Base-by-base conservation (phyloP, 139 green algal species). In the Edaphochlamys debaryana region DNA sequence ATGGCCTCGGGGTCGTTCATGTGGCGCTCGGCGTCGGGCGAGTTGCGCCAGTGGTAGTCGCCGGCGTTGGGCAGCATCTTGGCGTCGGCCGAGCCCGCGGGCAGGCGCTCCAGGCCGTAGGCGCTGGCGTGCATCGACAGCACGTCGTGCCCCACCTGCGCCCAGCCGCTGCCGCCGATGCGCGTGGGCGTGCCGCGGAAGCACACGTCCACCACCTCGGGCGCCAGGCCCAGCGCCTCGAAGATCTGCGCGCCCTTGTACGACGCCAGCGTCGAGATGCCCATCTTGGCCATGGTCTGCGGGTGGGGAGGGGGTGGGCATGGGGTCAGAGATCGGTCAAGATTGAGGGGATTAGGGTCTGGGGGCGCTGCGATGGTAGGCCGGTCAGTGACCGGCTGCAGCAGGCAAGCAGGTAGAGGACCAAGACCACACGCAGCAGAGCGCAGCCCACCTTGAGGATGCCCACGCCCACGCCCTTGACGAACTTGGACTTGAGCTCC, bases 201-300 rank as follows among this genome's bases (percentile, higher is more conserved):
- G 93, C 95, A 98, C n/a, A 87, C 54, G 62, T 90, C 81, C 8
- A 99, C 89, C 23, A 99, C 95, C 32, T 97, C 92, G n/a, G 81
- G 36, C 7, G 82, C 77, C 74, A 99, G 79, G 42, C 96, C 96
- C 36, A 98, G 86, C 22, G 92, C 94, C 91, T 99, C 96, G 71
- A 99, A 99, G 86, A 99, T 99, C 91, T 98, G 96, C 6, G 95
- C 95, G n/a, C 96, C 96, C 90, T 98, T 99, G 96, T 99, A 99
- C n/a, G 76, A 93, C 52, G 92, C 92, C 36, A 99, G 89, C 34
- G 96, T 99, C 89, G 82, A 94, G 93, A 99, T 99, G 75, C 96
- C 96, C 96, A 99, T 99, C 90, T 98, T 98, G 67, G 95, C 91
- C 91, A 99, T 96, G 20, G 76, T 85, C 84, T 86, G 60, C 27